Base-by-base conservation (phyloP, 2,329 filamentous ascomycete species). In the Aspergillus brunneoviolaceus region DNA sequence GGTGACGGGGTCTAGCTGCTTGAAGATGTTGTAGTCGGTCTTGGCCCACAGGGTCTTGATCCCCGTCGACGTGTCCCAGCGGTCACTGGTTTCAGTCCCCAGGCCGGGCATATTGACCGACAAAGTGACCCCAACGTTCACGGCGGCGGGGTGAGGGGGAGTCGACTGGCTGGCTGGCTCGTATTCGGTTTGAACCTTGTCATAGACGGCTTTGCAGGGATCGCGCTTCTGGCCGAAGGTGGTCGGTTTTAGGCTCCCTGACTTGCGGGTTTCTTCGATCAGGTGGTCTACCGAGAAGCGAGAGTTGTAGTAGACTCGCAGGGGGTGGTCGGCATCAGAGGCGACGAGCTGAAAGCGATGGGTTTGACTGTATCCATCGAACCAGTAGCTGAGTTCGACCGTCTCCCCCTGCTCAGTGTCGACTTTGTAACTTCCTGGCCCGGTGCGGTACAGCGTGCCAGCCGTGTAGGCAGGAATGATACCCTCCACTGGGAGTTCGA, bases 201-300 rank as follows among this genome's bases (percentile, higher is more conserved):
- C 81, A 70, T 92, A 92, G 42, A 92, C 76, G 14, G 86, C 86
- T 54, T 90, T 81, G 70, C 91, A 95, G 0, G 90, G 90, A 67
- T 96, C 91, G 2, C 83, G 82, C 61, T 85, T 86, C 64, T 91
- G 87, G 0, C 81, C 91, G 71, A 95, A 96, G 4, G 83, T 87
- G 60, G 88, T 79, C 19, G 79, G 77, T 1, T 82, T 77, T 0
- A 84, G 72, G 53, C 78, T 79, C 0, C 91, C 90, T 0, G 82
- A 83, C 62, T 82, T 81, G 58, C 84, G 83, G 51, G 91, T 84
- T 2, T 81, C 70, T 31, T 87, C 82, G 2, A 90, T 80, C 31
- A 88, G 80, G 1, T 82, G 80, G 58, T 93, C 86, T 0, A 85
- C 85, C 55, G 89, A 88, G 23, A 86, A 82, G 11, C 89, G 82